These are phyloP conservation scores for Hysterium pulicare DNA, from an alignment of 2,329 filamentous ascomycete species.

Conservation along the genomic window DNA sequence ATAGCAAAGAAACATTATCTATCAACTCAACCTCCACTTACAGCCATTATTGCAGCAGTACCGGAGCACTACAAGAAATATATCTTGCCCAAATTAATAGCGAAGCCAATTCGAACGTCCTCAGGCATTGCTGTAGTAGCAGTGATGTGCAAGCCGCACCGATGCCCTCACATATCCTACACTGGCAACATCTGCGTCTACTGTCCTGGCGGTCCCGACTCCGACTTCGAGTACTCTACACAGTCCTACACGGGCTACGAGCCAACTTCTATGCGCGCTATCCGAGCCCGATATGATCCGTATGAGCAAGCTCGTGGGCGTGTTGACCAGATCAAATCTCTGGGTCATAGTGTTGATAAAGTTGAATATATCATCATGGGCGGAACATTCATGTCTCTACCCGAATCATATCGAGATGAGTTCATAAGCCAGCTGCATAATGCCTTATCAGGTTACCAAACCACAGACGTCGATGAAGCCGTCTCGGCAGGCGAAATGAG, in stretches of 20 bases:
- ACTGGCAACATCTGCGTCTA: constrained; percentile 99
- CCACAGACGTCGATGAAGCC: constrained; percentile 89
- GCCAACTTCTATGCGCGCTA: constrained; percentile 96
- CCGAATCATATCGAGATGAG: constrained; percentile 82
- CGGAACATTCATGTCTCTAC: constrained; percentile 96
- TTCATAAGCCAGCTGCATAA: constrained; percentile 98
- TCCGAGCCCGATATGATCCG: constrained; percentile 92
- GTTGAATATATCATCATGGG: constrained; percentile 99
- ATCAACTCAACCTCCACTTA: constrained; percentile 82
- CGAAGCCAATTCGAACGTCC: constrained; percentile 95
- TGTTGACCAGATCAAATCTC: constrained; percentile 92
- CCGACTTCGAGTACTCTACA: constrained; percentile 98
- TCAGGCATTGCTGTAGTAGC: constrained; percentile 97
- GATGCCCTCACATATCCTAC: constrained; percentile 96
- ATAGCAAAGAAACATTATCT: constrained; percentile 91
- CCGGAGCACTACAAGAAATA: constrained; percentile 99
- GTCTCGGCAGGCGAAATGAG: constrained; percentile 94
- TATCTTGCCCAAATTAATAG: constrained; percentile 91
- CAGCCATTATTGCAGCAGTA: constrained; percentile 94
- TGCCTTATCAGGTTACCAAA: constrained; percentile 92
- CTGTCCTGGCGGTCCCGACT: constrained; percentile 94
- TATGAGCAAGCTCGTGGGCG: constrained; percentile 95
- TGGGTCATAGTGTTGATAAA: constrained; percentile 97
- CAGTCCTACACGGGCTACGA: constrained; percentile 99
- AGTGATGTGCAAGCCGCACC: constrained; percentile 98